A percentile compares a stretch with the other conserved stretches of the same genome.
Evolutionary conservation across 139 green algal species (phyloP).

Genomic region (Dunaliella primolecta): DNA sequence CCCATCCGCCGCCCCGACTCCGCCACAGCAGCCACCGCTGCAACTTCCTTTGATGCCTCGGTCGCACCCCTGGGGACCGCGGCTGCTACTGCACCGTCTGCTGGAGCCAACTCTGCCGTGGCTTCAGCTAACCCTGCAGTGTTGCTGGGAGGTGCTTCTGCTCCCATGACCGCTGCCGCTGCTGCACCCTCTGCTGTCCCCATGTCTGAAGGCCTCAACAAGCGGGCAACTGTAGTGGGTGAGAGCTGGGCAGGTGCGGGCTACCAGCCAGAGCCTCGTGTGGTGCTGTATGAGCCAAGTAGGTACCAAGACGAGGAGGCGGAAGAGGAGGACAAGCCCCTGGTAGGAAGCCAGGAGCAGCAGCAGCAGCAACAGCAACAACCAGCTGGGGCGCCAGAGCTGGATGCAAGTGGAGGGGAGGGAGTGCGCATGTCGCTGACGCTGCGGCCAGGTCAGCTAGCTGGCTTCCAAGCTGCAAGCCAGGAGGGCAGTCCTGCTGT

Average conservation of each 20-base stretch:
- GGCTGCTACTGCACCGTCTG: background rate
- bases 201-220: background rate
- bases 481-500: background rate
- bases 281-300: conserved; percentile 10
- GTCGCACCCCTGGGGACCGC: background rate
- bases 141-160: too few species aligned
- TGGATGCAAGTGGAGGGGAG: too few species aligned
- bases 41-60: too few species aligned
- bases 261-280: background rate
- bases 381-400: too few species aligned
- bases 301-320: conserved; percentile 7
- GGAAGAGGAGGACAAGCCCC: too few species aligned
- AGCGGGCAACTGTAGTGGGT: background rate
- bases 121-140: background rate
- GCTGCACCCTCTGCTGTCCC: background rate
- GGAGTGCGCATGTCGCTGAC: background rate
- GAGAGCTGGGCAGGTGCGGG: background rate
- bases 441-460: background rate
- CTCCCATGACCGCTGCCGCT: too few species aligned
- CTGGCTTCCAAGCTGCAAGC: background rate
- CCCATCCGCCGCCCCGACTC: background rate
- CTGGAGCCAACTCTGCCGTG: background rate
- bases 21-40: background rate
- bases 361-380: conserved; percentile 6
- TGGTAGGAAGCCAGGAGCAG: background rate